A percentile compares a stretch with the other conserved stretches of the same genome.
These are phyloP conservation scores for Porphyrellus cyaneotinctus DNA, from an alignment of 768 basidiomycete species.

Conservation along the genomic window DNA sequence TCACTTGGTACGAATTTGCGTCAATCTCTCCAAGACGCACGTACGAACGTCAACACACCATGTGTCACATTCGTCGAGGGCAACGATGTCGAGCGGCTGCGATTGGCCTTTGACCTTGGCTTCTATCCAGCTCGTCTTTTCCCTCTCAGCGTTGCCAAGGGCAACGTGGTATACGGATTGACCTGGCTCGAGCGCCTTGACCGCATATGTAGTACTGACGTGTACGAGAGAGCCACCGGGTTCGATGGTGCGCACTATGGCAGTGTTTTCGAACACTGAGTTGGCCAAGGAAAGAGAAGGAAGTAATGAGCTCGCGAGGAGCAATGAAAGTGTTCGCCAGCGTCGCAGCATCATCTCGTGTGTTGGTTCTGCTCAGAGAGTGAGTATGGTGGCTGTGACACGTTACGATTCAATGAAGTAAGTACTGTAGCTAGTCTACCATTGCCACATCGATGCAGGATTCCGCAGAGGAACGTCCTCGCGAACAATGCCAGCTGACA, in stretches of 20 bases:
- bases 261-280: constrained; percentile 80
- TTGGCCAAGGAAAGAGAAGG: constrained; percentile 38
- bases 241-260: constrained; percentile 83
- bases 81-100: constrained; percentile 46
- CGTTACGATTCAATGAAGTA: not conserved
- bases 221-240: constrained; percentile 85
- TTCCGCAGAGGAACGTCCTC: constrained; percentile 81
- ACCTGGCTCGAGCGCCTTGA: constrained; percentile 63
- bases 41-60: constrained; percentile 42
- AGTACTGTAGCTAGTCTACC: constrained; percentile 54
- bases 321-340: constrained; percentile 45
- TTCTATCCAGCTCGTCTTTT: constrained; percentile 73
- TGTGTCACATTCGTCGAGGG: constrained; percentile 44
- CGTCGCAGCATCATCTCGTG: constrained; percentile 39
- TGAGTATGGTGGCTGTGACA: constrained; percentile 23
- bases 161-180: constrained; percentile 66
- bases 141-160: constrained; percentile 56
- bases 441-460: constrained; percentile 68
- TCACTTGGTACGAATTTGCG: constrained; percentile 33
- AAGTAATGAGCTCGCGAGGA: constrained; percentile 40
- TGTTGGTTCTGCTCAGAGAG: constrained; percentile 24
- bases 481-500: constrained; percentile 73
- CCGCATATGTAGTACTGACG: constrained; percentile 84
- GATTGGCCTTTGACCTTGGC: constrained; percentile 74
- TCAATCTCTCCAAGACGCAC: constrained; percentile 9